A percentile compares a stretch with the other conserved stretches of the same genome.
Conservation (phyloP, 345 rosid genomes). For the Carallia brachiata region DNA sequence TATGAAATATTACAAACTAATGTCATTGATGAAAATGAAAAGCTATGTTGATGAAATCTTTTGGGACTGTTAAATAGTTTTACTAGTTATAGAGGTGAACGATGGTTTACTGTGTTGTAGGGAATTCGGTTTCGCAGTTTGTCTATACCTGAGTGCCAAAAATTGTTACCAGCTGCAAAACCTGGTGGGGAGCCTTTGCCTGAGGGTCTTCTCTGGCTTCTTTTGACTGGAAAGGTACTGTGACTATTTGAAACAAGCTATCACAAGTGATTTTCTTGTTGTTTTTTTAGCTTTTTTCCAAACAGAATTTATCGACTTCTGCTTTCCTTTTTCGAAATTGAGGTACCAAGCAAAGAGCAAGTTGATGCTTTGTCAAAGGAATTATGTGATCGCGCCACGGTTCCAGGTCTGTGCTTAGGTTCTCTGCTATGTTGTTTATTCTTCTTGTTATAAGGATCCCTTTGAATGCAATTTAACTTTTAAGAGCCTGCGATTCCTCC, state of each 20-base stretch:
- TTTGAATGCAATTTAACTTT: not conserved
- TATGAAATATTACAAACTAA: not conserved
- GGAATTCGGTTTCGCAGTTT: slow-evolving; percentile 95
- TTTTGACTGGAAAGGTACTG: slow-evolving; percentile 89
- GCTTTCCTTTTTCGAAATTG: slow-evolving; percentile 8
- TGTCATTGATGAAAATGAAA: not conserved
- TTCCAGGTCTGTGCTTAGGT: slow-evolving; percentile 65
- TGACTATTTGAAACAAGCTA: slow-evolving; percentile 8
- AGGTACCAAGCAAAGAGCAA: slow-evolving; percentile 86
- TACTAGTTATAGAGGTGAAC: slow-evolving; percentile 1
- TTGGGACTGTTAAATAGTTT: not conserved
- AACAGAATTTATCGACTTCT: not conserved
- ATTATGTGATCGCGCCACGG: slow-evolving; percentile 70
- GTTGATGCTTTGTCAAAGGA: slow-evolving; percentile 83
- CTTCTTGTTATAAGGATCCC: not conserved
- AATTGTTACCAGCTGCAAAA: slow-evolving; percentile 78
- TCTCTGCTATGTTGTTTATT: not conserved
- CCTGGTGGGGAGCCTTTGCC: slow-evolving; percentile 96
- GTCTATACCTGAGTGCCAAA: slow-evolving; percentile 97
- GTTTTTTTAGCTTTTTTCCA: slow-evolving; percentile 5
- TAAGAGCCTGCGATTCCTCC: not conserved
- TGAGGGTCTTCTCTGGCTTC: slow-evolving; percentile 98
- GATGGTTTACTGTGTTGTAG: slow-evolving; percentile 36
- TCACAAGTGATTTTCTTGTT: not conserved
- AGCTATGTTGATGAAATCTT: not conserved